phyloP scores from a whole-genome alignment of 2,329 filamentous ascomycete species.

The Aspergillus tanneri region DNA sequence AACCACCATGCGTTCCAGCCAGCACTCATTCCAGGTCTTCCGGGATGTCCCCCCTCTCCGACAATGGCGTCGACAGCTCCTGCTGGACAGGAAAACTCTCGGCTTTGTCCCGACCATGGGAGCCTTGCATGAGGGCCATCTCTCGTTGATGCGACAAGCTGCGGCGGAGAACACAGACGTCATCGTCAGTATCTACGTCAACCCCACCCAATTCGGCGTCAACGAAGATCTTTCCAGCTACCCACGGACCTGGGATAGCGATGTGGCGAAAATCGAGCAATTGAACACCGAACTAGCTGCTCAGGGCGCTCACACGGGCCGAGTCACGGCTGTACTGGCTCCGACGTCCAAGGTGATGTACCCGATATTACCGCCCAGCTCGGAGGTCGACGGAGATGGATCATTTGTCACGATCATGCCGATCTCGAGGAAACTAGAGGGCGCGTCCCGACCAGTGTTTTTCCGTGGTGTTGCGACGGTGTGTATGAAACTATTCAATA shows the following conservation, averaged over 20 bases:
- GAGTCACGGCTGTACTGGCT: slow-evolving; percentile 80
- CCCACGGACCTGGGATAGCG: slow-evolving; percentile 82
- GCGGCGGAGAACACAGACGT: slow-evolving; percentile 82
- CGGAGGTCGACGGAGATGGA: slow-evolving; percentile 72
- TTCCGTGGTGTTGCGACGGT: slow-evolving; percentile 95
- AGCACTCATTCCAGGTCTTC: slow-evolving; percentile 56
- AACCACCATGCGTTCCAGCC: neutral
- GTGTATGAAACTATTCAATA: slow-evolving; percentile 91
- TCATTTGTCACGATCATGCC: slow-evolving; percentile 92
- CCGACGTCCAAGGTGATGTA: slow-evolving; percentile 85
- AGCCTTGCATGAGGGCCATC: slow-evolving; percentile 87
- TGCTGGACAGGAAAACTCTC: slow-evolving; percentile 67
- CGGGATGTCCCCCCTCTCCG: slow-evolving; percentile 72
- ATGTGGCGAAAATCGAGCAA: slow-evolving; percentile 64
- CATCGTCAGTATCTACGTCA: slow-evolving; percentile 90
- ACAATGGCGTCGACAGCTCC: slow-evolving; percentile 65
- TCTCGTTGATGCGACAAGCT: slow-evolving; percentile 80
- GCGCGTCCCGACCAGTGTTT: slow-evolving; percentile 83
- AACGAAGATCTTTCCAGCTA: slow-evolving; percentile 86
- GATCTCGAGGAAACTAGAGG: slow-evolving; percentile 77
- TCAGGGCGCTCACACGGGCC: slow-evolving; percentile 55
- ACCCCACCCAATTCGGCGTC: slow-evolving; percentile 91
- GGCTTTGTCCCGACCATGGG: slow-evolving; percentile 97
- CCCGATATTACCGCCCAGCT: slow-evolving; percentile 71
- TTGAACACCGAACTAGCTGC: slow-evolving; percentile 73